These are phyloP conservation scores for Kodamaea suecica DNA, from an alignment of 1,139 yeast genomes.

Conservation along the genomic window DNA sequence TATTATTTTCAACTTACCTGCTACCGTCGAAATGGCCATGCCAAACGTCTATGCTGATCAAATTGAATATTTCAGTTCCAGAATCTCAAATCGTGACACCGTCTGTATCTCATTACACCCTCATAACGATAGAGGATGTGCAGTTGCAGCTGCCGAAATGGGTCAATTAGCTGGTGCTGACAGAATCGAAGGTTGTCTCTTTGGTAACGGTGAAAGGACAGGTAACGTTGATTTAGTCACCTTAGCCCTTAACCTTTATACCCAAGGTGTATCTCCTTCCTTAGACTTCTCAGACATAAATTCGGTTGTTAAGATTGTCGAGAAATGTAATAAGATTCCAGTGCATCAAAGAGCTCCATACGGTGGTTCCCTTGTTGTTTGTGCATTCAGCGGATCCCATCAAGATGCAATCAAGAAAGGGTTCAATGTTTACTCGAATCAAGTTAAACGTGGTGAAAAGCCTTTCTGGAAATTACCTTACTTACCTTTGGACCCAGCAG, in stretches of 20 bases:
- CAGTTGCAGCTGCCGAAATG: slow-evolving; percentile 95
- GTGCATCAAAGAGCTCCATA: slow-evolving; percentile 93
- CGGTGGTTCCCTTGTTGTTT: slow-evolving; percentile 93
- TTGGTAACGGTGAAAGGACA: slow-evolving; percentile 98
- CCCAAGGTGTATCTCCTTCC: slow-evolving; percentile 86
- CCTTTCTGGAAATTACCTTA: slow-evolving; percentile 83
- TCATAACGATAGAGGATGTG: slow-evolving; percentile 97
- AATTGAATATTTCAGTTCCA: slow-evolving; percentile 80
- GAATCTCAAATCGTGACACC: slow-evolving; percentile 78
- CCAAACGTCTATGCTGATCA: slow-evolving; percentile 97
- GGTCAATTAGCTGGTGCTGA: slow-evolving; percentile 96
- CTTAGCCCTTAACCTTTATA: slow-evolving; percentile 86
- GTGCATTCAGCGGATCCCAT: slow-evolving; percentile 95
- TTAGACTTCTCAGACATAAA: slow-evolving; percentile 84
- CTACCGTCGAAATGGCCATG: slow-evolving; percentile 94
- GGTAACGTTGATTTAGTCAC: slow-evolving; percentile 97
- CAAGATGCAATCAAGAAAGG: slow-evolving; percentile 99
- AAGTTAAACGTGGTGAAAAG: slow-evolving; percentile 31
- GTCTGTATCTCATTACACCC: slow-evolving; percentile 89
- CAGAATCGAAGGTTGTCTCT: slow-evolving; percentile 95
- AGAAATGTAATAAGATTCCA: slow-evolving; percentile 92
- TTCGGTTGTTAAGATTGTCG: slow-evolving; percentile 80
- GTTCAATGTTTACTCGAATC: slow-evolving; percentile 56
- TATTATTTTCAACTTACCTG: slow-evolving; percentile 92
- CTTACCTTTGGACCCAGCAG: slow-evolving; percentile 93